These are phyloP conservation scores for Candida pseudofarinosa DNA, from an alignment of 805 yeast genomes.

Conservation along the genomic window DNA sequence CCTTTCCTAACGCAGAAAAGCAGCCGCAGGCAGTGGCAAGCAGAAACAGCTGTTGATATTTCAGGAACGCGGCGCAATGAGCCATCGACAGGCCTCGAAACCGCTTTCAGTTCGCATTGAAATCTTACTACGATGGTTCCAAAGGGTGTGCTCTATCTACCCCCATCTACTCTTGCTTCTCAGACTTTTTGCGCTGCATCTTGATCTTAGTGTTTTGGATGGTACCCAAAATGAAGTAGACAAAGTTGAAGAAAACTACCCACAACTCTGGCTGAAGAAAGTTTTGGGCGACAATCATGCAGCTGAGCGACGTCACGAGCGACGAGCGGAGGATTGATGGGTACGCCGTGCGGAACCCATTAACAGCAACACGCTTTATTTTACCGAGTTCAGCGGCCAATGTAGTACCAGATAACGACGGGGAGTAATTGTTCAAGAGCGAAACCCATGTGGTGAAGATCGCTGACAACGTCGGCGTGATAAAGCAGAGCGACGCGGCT, in stretches of 20 bases:
- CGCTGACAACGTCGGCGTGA: conserved; percentile 51
- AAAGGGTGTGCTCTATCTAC: too few relatives aligned
- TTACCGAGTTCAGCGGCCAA: conserved; percentile 13
- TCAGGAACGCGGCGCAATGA: too few relatives aligned
- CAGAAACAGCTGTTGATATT: too few relatives aligned
- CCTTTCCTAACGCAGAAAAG: too few relatives aligned
- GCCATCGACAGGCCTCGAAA: too few relatives aligned
- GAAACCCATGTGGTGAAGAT: conserved; percentile 52
- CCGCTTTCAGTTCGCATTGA: too few relatives aligned
- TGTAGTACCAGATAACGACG: conserved; percentile 6
- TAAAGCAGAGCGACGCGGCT: conserved; percentile 46
- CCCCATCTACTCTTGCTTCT: conserved; percentile 7
- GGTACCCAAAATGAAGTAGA: conserved; percentile 59
- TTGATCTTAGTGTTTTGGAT: conserved; percentile 56
- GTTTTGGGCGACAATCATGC: conserved; percentile 53
- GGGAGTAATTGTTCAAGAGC: conserved; percentile 40
- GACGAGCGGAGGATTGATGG: conserved; percentile 48
- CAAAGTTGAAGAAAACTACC: conserved; percentile 59
- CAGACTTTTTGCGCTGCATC: conserved; percentile 16
- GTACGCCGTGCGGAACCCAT: conserved; percentile 41
- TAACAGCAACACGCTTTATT: conserved; percentile 16
- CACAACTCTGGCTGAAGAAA: conserved; percentile 55
- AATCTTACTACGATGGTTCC: too few relatives aligned
- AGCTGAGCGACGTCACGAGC: conserved; percentile 49
- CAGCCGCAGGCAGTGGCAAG: too few relatives aligned